Evolutionary conservation across 78 protist genomes (phyloP).

Genomic region (Isochrysis galbana): DNA sequence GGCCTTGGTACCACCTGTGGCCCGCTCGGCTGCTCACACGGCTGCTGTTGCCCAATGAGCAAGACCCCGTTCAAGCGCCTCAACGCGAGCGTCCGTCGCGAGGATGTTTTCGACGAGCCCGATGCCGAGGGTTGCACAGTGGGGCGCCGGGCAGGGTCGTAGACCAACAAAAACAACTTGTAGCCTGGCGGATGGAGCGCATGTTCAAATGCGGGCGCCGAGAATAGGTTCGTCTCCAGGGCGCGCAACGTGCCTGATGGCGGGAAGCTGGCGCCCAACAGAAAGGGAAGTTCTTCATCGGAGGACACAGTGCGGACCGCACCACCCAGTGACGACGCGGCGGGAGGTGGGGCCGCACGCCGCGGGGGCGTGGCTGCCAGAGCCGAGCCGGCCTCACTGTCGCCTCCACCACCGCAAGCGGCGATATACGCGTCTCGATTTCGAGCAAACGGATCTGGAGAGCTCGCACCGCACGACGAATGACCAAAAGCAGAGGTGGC

Average conservation of each 20-base stretch:
- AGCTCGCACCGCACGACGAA: too few species aligned
- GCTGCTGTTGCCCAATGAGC: background rate
- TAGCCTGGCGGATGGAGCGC: background rate
- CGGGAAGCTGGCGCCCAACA: background rate
- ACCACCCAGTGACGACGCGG: background rate
- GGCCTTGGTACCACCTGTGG: background rate
- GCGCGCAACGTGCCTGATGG: background rate
- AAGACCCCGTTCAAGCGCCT: background rate
- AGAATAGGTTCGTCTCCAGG: background rate
- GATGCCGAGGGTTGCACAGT: too few species aligned
- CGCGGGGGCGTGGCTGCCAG: too few species aligned
- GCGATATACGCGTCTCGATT: too few species aligned
- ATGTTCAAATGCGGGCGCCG: background rate
- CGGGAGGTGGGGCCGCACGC: too few species aligned
- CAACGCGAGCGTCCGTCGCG: background rate
- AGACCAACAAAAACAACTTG: background rate
- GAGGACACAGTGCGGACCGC: background rate
- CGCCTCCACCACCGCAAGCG: too few species aligned
- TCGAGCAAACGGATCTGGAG: too few species aligned
- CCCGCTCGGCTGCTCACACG: background rate
- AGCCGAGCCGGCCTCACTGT: too few species aligned
- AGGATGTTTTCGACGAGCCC: too few species aligned
- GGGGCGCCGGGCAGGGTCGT: too few species aligned
- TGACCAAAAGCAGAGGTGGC: too few species aligned
- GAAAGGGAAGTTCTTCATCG: background rate